phyloP scores from a whole-genome alignment of 2,329 filamentous ascomycete species.

The Colletotrichum gigasporum region DNA sequence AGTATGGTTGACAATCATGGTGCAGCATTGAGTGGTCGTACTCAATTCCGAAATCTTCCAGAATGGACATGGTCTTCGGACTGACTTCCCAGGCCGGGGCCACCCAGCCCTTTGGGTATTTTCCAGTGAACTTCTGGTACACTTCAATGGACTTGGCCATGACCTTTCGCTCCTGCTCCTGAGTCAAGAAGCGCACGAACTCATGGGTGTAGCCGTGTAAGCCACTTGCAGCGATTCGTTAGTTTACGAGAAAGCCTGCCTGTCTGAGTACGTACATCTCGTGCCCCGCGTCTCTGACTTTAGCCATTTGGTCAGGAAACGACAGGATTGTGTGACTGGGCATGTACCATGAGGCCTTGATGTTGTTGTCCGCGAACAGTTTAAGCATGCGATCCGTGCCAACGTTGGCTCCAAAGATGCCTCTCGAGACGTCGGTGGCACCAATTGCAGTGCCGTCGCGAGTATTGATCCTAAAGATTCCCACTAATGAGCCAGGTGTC shows the following conservation, averaged over 20 bases:
- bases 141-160: slow-evolving; percentile 35
- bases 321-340: slow-evolving; percentile 33
- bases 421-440: slow-evolving; percentile 30
- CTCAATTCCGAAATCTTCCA: slow-evolving; percentile 51
- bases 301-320: slow-evolving; percentile 34
- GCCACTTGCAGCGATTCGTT: background rate
- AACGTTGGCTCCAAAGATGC: slow-evolving; percentile 32
- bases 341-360: slow-evolving; percentile 35
- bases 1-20: slow-evolving; percentile 54
- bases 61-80: slow-evolving; percentile 45
- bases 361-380: slow-evolving; percentile 29
- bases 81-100: slow-evolving; percentile 52
- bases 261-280: slow-evolving; percentile 24
- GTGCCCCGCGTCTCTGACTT: slow-evolving; percentile 33
- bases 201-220: slow-evolving; percentile 36
- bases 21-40: slow-evolving; percentile 60
- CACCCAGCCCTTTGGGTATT: slow-evolving; percentile 51
- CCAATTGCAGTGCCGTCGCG: slow-evolving; percentile 22
- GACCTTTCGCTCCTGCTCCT: slow-evolving; percentile 31
- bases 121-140: slow-evolving; percentile 43
- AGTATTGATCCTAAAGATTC: slow-evolving; percentile 32
- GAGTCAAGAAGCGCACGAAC: slow-evolving; percentile 30
- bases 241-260: background rate
- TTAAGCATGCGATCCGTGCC: slow-evolving; percentile 34
- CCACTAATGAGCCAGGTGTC: too few relatives aligned